Evolutionary conservation across 768 basidiomycete genomes (phyloP).

Genomic region (Rhodotorula babjevae): DNA sequence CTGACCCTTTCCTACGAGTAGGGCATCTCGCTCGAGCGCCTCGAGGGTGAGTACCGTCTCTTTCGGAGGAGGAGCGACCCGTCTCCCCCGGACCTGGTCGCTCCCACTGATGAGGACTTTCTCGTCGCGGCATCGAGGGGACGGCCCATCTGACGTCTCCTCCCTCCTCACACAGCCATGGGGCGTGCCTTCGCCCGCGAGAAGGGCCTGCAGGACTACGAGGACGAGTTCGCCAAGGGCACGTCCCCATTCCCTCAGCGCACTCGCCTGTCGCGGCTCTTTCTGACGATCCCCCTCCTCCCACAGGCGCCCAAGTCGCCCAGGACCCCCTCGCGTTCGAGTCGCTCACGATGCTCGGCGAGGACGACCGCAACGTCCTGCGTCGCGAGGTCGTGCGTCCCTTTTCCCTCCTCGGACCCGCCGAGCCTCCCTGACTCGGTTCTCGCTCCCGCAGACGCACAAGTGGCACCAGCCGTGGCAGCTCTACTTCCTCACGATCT

Average conservation of each 20-base stretch:
- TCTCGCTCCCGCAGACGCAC: slow-evolving; percentile 36
- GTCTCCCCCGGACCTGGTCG: too few relatives aligned
- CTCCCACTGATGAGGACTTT: slow-evolving; percentile 1
- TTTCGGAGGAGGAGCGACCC: slow-evolving; percentile 2
- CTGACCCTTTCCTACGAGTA: background rate
- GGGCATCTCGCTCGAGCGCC: slow-evolving; percentile 9
- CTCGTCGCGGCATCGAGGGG: too few relatives aligned
- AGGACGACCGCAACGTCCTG: slow-evolving; percentile 43
- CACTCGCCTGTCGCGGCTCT: too few relatives aligned
- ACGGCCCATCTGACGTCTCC: background rate
- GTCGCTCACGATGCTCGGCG: slow-evolving; percentile 40
- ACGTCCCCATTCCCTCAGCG: slow-evolving; percentile 40
- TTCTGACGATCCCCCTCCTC: too few relatives aligned
- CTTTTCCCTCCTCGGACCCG: background rate
- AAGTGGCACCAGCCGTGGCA: slow-evolving; percentile 51
- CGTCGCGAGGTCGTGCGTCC: slow-evolving; percentile 33
- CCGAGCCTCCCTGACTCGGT: too few relatives aligned
- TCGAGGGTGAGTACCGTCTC: background rate
- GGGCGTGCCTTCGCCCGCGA: slow-evolving; percentile 63
- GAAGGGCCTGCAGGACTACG: slow-evolving; percentile 47
- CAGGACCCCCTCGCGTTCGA: slow-evolving; percentile 50
- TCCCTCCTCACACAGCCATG: slow-evolving; percentile 58
- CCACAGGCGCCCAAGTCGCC: slow-evolving; percentile 55
- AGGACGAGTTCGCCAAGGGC: slow-evolving; percentile 58
- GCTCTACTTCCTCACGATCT: slow-evolving; percentile 40